These are phyloP conservation scores for Cladosporium oxysporum DNA, from an alignment of 2,329 filamentous ascomycete genomes.

Conservation along the genomic window DNA sequence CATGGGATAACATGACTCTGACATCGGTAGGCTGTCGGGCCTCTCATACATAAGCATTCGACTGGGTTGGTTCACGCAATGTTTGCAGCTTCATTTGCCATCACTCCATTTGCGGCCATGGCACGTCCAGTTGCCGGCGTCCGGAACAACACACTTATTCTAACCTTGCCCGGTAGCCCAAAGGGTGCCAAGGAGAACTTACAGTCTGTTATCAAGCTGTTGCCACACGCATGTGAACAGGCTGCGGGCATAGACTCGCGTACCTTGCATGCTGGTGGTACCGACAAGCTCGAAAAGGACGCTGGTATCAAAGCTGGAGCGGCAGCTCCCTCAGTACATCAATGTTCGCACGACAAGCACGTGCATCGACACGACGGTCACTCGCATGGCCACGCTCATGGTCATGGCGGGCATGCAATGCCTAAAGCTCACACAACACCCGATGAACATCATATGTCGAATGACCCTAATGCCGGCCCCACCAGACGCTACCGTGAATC, in stretches of 20 bases:
- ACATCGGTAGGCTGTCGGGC: constrained; percentile 65
- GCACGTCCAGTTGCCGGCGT: constrained; percentile 89
- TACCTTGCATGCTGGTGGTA: constrained; percentile 73
- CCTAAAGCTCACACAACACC: constrained; percentile 71
- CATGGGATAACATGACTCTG: not conserved
- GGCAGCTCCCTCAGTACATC: constrained; percentile 17
- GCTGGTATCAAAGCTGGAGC: constrained; percentile 59
- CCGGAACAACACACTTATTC: constrained; percentile 74
- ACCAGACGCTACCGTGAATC: constrained; percentile 77
- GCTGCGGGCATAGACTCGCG: constrained; percentile 82
- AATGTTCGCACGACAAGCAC: not conserved
- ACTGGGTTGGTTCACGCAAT: constrained; percentile 93
- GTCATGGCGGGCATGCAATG: constrained; percentile 52
- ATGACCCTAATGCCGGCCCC: constrained; percentile 61
- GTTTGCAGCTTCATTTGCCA: constrained; percentile 77
- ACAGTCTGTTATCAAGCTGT: constrained; percentile 80
- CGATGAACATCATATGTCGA: constrained; percentile 57
- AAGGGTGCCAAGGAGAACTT: constrained; percentile 95
- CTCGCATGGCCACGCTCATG: constrained; percentile 55
- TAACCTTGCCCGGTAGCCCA: constrained; percentile 90
- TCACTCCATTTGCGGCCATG: constrained; percentile 98
- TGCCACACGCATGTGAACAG: constrained; percentile 93
- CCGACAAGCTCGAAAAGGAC: constrained; percentile 80
- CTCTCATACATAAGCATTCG: constrained; percentile 80
- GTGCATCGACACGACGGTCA: constrained; percentile 42